These are phyloP conservation scores for Penstemon eatonii DNA, from an alignment of 257 asterid genomes.

Conservation along the genomic window DNA sequence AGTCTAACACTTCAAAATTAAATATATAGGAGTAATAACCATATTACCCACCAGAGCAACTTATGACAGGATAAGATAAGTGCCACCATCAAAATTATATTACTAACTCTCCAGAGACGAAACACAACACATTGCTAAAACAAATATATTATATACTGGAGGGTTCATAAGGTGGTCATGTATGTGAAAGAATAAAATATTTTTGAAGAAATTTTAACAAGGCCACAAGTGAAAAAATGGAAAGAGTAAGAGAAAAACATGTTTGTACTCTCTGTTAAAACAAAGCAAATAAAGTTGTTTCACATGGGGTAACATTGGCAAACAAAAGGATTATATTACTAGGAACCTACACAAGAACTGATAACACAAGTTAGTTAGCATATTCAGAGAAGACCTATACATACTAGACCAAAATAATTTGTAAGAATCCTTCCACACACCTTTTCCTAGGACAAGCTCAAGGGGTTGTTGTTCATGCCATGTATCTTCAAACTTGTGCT, in stretches of 20 bases:
- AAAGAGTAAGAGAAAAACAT: background rate
- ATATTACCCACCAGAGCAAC: constrained; percentile 1
- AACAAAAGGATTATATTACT: background rate
- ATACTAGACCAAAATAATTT: constrained; percentile 11
- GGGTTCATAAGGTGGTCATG: constrained; percentile 17
- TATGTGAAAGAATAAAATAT: constrained; percentile 9
- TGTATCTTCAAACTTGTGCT: constrained; percentile 93
- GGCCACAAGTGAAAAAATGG: too few relatives aligned
- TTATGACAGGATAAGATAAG: constrained; percentile 11
- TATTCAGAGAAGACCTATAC: constrained; percentile 15
- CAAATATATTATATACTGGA: background rate
- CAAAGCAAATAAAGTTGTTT: constrained; percentile 7
- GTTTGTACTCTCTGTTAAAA: constrained; percentile 7
- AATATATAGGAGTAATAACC: background rate
- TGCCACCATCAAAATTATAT: constrained; percentile 2
- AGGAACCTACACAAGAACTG: background rate
- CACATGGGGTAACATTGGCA: background rate
- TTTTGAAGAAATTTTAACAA: background rate
- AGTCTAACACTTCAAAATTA: background rate
- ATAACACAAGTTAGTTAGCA: constrained; percentile 4
- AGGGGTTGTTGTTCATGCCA: constrained; percentile 95
- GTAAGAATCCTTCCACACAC: constrained; percentile 37
- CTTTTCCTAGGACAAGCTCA: constrained; percentile 92
- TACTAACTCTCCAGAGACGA: background rate
- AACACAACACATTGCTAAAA: constrained; percentile 11